Evolutionary conservation across 169 alveolate species (phyloP), one percentile per base, ranked within the genome.

Genomic region (Prorocentrum cordatum): DNA sequence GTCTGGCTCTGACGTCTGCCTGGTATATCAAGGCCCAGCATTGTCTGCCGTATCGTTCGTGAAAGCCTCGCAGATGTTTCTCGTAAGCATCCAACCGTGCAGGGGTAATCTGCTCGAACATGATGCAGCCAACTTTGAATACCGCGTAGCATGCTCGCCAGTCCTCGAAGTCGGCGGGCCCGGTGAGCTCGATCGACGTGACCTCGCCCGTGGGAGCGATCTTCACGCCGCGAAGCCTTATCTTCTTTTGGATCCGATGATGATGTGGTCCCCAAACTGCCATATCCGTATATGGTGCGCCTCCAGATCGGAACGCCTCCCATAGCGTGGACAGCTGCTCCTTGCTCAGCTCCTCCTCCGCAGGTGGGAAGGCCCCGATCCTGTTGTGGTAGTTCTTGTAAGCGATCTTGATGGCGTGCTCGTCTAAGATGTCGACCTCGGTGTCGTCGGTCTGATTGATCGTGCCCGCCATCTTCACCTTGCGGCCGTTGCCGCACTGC

Each of bases 261-360:
- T 54, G 71, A 26, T 50, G 50, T 2, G 85, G 85, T 3, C 85
- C 85, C 85, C 85, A 73, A 2, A 73, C 58, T 7, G 85, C 68
- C 67, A 73, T 50, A 26, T 73, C 85, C 0, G 85, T 73, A 35
- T 73, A 73, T 0, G 85, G 85, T 2, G 66, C 42, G 29, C 85
- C 24, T 20, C 58, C 70, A 3, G 58, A 3, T 35, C 6, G 27
- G 58, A 73, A 73, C 70, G 50, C 26, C 14, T 18, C 1, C 38
- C 50, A 36, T 1, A 73, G 66, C 16, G 54, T 33, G 20, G 71
- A 47, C 31, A 73, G 26, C 32, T 73, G 85, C 70, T 73, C 85
- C 27, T 47, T 9, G 0, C 38, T 29, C 71, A 33, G 36, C 12
- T 73, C 85, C 27, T 73, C 70, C 4, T 73, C 71, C 27, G 64